Conservation (phyloP, 805 yeast species). For the Cyberlindnera japonica region DNA sequence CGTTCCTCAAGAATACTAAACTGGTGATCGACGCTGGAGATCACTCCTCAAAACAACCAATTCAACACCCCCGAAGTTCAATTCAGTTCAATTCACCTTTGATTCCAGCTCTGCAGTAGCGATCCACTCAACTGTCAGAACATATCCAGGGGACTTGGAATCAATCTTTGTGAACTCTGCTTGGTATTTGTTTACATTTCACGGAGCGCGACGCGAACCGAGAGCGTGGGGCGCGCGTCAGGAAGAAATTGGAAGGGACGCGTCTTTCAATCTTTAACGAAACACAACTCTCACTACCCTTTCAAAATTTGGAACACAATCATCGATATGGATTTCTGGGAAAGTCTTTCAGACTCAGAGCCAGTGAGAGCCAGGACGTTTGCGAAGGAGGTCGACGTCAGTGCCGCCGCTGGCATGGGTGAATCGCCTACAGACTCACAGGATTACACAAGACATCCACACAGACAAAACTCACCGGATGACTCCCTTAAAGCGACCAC, state of each 20-base stretch:
- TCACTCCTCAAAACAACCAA: no score
- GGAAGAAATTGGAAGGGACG: neutral
- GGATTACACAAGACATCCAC: neutral
- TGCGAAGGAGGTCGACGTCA: slow-evolving; percentile 17
- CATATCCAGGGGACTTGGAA: no score
- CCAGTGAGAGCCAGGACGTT: slow-evolving; percentile 20
- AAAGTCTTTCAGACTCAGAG: slow-evolving; percentile 19
- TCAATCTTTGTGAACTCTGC: neutral
- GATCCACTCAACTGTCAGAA: no score
- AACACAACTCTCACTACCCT: neutral
- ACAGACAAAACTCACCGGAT: neutral
- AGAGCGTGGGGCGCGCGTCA: neutral
- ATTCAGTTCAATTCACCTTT: no score
- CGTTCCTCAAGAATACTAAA: no score
- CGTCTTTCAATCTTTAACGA: neutral
- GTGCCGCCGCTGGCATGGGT: slow-evolving; percentile 3
- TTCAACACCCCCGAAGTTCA: no score
- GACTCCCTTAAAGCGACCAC: no score
- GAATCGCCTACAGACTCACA: neutral
- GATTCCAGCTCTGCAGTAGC: no score
- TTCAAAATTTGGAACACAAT: no score
- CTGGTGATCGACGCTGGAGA: no score
- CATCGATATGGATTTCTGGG: slow-evolving; percentile 22
- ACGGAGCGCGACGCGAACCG: slow-evolving; percentile 1
- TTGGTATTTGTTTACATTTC: neutral